Evolutionary conservation across 2,329 filamentous ascomycete species (phyloP), one percentile per base, ranked within the genome.

Genomic region (Claviceps sp.): DNA sequence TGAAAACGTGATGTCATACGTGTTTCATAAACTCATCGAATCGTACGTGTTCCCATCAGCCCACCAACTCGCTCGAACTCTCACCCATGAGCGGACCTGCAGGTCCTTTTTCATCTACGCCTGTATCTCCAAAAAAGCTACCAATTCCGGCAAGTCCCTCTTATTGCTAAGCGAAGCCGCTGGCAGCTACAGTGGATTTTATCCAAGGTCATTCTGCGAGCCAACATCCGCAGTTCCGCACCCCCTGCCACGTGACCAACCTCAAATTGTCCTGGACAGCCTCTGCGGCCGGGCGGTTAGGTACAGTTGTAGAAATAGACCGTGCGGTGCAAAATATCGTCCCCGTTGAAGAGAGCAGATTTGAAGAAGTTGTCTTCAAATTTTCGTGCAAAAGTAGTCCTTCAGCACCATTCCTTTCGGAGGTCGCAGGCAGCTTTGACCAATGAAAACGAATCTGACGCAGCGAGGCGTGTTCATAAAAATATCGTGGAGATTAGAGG

Each of bases 151-250:
- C 2, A 9, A 34, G 18, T 43, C 40, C 9, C 22, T 4, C 24
- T 43, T 43, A 0, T 7, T 13, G 1, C 24, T 7, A 14, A 1
- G 2, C 1, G 24, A n/a, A 1, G 4, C 9, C 3, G 2, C 4
- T 6, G 36, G 36, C 18, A 49, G 11, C 14, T 40, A 11, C 24
- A 43, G 18, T 6, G 48, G 37, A 24, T 49, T 24, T 3, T 13
- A 0, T 20, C 26, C 1, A 2, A 22, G 1, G 9, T 3, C 3
- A 18, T 36, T 49, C 14, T 8, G 11, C n/a, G 13, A 38, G 5
- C 11, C 3, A 11, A 49, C 43, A 18, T 43, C 11, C 11, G n/a
- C n/a, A n/a, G n/a, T n/a, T n/a, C n/a, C n/a, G 48, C 26, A 8
- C 40, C 48, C 5, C 16, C n/a, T n/a, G 3, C 36, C n/a, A 22